A percentile compares a stretch with the other conserved stretches of the same genome.
These are phyloP conservation scores for Mucor velutinosus DNA, from an alignment of 371 early-diverging fungal genomes.

Conservation along the genomic window DNA sequence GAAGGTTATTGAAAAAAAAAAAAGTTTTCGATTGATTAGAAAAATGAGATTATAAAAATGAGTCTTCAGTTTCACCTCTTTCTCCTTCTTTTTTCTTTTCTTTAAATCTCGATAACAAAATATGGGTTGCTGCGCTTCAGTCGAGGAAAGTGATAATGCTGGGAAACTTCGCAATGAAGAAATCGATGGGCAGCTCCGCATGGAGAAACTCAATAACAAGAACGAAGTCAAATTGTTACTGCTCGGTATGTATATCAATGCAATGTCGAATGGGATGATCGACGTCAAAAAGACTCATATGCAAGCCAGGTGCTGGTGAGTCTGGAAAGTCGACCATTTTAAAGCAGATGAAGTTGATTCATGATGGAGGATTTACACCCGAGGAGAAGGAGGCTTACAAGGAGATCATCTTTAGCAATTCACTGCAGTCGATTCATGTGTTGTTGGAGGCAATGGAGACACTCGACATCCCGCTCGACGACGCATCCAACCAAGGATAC, in stretches of 20 bases:
- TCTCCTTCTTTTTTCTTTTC: constrained; percentile 5
- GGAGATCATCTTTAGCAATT: constrained; percentile 93
- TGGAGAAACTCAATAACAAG: constrained; percentile 74
- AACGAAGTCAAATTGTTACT: constrained; percentile 96
- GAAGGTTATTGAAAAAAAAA: not conserved
- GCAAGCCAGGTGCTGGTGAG: constrained; percentile 88
- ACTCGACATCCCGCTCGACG: constrained; percentile 69
- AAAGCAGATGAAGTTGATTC: constrained; percentile 97
- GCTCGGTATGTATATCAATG: constrained; percentile 64
- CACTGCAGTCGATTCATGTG: constrained; percentile 92
- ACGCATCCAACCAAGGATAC: constrained; percentile 65
- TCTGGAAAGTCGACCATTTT: constrained; percentile 97
- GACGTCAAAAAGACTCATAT: not conserved
- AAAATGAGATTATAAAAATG: not conserved
- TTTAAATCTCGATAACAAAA: not conserved
- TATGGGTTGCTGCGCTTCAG: constrained; percentile 92
- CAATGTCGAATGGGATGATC: not conserved
- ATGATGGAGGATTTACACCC: constrained; percentile 87
- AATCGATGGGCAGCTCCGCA: constrained; percentile 87
- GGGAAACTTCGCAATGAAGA: constrained; percentile 81
- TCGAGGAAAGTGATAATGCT: constrained; percentile 73
- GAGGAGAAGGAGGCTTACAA: constrained; percentile 90
- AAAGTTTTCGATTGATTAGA: not conserved
- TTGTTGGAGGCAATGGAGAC: constrained; percentile 92
- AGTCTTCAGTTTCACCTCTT: not conserved